phyloP scores from a whole-genome alignment of 768 basidiomycete species.

The Baorangia bicolor region DNA sequence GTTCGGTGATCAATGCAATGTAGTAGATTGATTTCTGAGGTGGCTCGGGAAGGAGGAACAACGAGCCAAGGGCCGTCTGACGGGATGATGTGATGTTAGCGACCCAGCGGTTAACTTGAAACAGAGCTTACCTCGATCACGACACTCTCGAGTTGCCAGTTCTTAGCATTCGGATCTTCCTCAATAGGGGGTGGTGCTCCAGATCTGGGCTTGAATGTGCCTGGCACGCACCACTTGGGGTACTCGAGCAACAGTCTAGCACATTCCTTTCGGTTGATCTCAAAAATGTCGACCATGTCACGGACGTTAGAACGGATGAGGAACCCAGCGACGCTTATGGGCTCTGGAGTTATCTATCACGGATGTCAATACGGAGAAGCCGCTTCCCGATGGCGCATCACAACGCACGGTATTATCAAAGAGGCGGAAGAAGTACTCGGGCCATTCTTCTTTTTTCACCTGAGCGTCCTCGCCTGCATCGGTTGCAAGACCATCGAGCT shows the following conservation, averaged over 20 bases:
- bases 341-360: conserved; percentile 71
- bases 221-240: conserved; percentile 77
- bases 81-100: background rate
- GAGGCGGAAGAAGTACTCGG: conserved; percentile 63
- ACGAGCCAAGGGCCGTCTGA: conserved; percentile 70
- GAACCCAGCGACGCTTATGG: conserved; percentile 74
- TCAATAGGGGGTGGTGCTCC: conserved; percentile 50
- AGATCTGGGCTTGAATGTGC: conserved; percentile 82
- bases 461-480: conserved; percentile 71
- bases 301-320: conserved; percentile 69
- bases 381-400: background rate
- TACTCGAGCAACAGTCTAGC: conserved; percentile 84
- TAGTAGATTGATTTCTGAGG: conserved; percentile 82
- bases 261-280: conserved; percentile 94
- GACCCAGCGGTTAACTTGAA: background rate
- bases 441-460: conserved; percentile 82
- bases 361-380: background rate
- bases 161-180: conserved; percentile 55
- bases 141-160: conserved; percentile 88
- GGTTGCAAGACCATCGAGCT: conserved; percentile 67
- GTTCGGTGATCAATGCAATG: conserved; percentile 82
- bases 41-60: conserved; percentile 77
- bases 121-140: conserved; percentile 67
- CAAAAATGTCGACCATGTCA: conserved; percentile 86
- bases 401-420: conserved; percentile 60